Percentiles rank a stretch among this genome's conserved stretches.
phyloP scores from a whole-genome alignment of 1,139 yeast genomes.

The Geotrichum carabidarum region DNA sequence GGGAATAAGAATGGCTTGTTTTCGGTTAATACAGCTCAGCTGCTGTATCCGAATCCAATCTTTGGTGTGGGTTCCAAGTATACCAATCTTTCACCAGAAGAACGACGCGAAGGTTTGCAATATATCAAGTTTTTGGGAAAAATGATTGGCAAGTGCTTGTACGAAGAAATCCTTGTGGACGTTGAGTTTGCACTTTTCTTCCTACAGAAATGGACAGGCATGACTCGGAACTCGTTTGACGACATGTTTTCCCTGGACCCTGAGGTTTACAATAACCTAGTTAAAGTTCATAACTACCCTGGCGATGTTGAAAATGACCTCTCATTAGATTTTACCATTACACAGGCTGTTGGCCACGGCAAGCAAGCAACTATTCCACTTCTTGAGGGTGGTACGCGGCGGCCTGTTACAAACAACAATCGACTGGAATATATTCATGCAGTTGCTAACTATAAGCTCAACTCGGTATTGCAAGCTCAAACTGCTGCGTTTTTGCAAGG shows the following conservation, averaged over 20 bases:
- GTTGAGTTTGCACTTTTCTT: constrained; percentile 85
- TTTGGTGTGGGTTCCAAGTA: constrained; percentile 37
- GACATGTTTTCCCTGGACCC: constrained; percentile 70
- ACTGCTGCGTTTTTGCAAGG: constrained; percentile 67
- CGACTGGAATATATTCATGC: constrained; percentile 71
- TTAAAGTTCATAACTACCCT: constrained; percentile 54
- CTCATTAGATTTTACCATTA: constrained; percentile 61
- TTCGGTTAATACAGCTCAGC: constrained; percentile 52
- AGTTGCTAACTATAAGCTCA: constrained; percentile 73
- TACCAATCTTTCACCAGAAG: constrained; percentile 24
- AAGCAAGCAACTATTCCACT: constrained; percentile 49
- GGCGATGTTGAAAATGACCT: constrained; percentile 54
- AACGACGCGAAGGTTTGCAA: constrained; percentile 38
- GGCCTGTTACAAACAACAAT: constrained; percentile 56
- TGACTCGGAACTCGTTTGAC: constrained; percentile 58
- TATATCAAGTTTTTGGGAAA: constrained; percentile 66
- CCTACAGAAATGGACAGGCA: constrained; percentile 57
- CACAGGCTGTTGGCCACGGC: constrained; percentile 43
- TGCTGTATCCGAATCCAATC: constrained; percentile 70
- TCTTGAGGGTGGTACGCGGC: constrained; percentile 53
- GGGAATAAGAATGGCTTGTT: constrained; percentile 40
- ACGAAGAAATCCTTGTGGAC: constrained; percentile 76
- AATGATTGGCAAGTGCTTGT: constrained; percentile 84
- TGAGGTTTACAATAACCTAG: constrained; percentile 60
- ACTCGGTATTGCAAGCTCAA: constrained; percentile 55